Evolutionary conservation across 2,329 filamentous ascomycete genomes (phyloP), one percentile per base, ranked within the genome.

Genomic region (Ascosphaera apis): DNA sequence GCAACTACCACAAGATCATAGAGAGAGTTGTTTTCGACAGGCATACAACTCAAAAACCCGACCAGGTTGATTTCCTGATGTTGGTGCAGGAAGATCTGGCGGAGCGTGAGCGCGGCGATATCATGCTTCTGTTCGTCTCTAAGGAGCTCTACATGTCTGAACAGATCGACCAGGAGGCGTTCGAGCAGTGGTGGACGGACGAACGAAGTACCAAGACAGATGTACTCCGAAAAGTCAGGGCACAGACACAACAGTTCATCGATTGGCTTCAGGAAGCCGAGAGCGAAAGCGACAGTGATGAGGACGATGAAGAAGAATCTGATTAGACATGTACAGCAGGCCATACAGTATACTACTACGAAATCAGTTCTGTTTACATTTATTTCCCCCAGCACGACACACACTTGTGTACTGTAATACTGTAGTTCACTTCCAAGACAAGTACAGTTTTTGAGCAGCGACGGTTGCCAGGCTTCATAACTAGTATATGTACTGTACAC

Each of bases 111-210:
- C 73, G 70, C 41, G 73, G 72, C 3, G 67, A 76, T 48, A 55
- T 61, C 27, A 66, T 93, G 7, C 65, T 95, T 23, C 66, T 84
- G 3, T 80, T 75, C 28, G 61, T 82, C 45, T 68, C 82, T 44
- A 88, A 91, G 58, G 79, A 83, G 53, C 62, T 95, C 36, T 91
- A 91, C 51, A 72, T 78, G 44, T 56, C 78, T 34, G 88, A 95
- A 44, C 66, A 91, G 12, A 58, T 93, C 1, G 82, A 92, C 51
- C 82, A 92, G 48, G 84, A 93, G 31, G 83, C 78, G 0, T 79
- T 92, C 44, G 59, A 86, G 47, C 67, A 68, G 34, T 98, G 88
- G 88, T 95, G 84, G 84, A 68, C 63, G 15, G 76, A 91, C 52
- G 64, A 67, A 54, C 64, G 73, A 47, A 75, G 76, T 4, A 66